phyloP scores from a whole-genome alignment of 208 protist species.

The Borovskyia barvae region DNA sequence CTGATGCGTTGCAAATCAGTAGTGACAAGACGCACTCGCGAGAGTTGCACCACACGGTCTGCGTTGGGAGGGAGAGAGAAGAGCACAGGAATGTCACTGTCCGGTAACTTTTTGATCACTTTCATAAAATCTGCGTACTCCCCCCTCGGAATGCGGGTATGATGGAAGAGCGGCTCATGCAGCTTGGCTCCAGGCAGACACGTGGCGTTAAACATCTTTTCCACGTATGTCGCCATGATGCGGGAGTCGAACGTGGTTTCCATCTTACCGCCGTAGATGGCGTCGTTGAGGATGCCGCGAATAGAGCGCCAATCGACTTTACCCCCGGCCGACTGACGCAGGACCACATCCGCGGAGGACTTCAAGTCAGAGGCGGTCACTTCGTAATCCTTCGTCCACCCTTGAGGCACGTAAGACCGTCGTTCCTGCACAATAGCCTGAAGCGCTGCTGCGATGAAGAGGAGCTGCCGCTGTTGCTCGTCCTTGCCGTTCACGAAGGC shows the following conservation, averaged over 20 bases:
- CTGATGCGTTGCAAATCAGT: slow-evolving; percentile 83
- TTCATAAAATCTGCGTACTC: slow-evolving; percentile 71
- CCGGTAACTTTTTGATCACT: slow-evolving; percentile 83
- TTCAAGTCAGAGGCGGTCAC: slow-evolving; percentile 94
- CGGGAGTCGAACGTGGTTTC: slow-evolving; percentile 94
- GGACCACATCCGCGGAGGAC: slow-evolving; percentile 90
- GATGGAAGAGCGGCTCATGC: slow-evolving; percentile 59
- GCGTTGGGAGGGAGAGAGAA: slow-evolving; percentile 95
- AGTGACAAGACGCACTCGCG: slow-evolving; percentile 62
- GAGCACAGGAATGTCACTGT: slow-evolving; percentile 89
- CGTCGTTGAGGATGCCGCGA: slow-evolving; percentile 92
- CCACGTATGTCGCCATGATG: slow-evolving; percentile 91
- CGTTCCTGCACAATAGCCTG: slow-evolving; percentile 97
- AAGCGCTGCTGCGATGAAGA: slow-evolving; percentile 94
- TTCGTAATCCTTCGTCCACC: slow-evolving; percentile 98
- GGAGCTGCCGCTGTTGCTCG: slow-evolving; percentile 79
- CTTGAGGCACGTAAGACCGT: slow-evolving; percentile 96
- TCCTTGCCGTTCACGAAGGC: slow-evolving; percentile 58
- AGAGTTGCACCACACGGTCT: slow-evolving; percentile 91
- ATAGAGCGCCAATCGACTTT: slow-evolving; percentile 90
- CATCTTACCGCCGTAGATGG: slow-evolving; percentile 97
- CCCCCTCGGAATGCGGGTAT: slow-evolving; percentile 64
- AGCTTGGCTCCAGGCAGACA: slow-evolving; percentile 56
- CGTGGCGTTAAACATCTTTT: slow-evolving; percentile 85
- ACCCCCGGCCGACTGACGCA: slow-evolving; percentile 48